phyloP scores from a whole-genome alignment of 1,284 basidiomycete species.

The Limonomyces culmigenus region DNA sequence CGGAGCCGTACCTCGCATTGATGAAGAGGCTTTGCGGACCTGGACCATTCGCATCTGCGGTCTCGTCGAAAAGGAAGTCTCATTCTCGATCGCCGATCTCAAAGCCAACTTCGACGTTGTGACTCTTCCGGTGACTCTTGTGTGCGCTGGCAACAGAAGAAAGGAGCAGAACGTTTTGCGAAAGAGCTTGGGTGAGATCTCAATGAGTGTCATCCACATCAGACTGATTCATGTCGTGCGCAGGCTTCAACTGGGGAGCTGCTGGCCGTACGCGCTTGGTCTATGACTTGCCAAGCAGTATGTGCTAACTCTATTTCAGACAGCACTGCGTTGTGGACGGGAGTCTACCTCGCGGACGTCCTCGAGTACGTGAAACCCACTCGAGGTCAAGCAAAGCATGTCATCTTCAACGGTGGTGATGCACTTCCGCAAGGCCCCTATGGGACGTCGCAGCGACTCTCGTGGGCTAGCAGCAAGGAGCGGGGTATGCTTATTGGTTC shows the following conservation, averaged over 20 bases:
- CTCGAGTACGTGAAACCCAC: constrained; percentile 30
- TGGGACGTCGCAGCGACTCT: constrained; percentile 38
- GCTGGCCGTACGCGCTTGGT: constrained; percentile 15
- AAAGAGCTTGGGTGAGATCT: no score
- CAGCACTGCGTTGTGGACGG: constrained; percentile 50
- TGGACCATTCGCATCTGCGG: constrained; percentile 40
- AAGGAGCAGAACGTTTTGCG: constrained; percentile 57
- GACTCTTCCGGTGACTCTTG: constrained; percentile 47
- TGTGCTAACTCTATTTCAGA: constrained; percentile 11
- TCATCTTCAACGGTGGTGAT: constrained; percentile 51
- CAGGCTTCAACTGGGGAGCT: constrained; percentile 45
- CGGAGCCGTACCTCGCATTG: constrained; percentile 40
- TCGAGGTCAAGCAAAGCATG: constrained; percentile 25
- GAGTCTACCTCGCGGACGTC: constrained; percentile 44
- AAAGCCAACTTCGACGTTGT: constrained; percentile 30
- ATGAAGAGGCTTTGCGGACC: constrained; percentile 16
- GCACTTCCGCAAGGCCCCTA: constrained; percentile 49
- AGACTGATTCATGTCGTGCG: no score
- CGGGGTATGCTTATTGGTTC: constrained; percentile 37
- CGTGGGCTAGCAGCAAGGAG: constrained; percentile 28
- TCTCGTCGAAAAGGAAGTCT: constrained; percentile 23
- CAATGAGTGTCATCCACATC: no score
- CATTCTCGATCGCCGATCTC: constrained; percentile 27
- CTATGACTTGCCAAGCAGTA: not conserved
- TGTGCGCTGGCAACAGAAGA: constrained; percentile 52